Percentiles rank a stretch among this genome's conserved stretches.
Conservation (phyloP, 768 basidiomycete species). For the Polyporus arcularius region DNA sequence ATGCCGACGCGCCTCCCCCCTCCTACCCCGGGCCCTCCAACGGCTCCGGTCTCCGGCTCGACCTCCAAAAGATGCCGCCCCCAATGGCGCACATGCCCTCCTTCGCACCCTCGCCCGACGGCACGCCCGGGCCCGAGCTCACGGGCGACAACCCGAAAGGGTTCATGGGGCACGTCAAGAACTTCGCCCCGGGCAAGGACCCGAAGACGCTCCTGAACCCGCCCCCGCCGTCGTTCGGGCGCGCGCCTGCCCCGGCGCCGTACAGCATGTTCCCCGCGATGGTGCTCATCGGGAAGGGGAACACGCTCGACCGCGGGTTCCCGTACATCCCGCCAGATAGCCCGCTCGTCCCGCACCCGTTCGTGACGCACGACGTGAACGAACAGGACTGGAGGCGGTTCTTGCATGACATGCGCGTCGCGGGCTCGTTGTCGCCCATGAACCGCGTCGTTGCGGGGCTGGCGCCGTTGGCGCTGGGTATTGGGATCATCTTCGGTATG, state of each 20-base stretch:
- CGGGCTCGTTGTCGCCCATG: constrained; percentile 5
- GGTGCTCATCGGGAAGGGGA: constrained; percentile 32
- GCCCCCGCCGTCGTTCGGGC: constrained; percentile 25
- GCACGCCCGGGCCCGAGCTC: neutral
- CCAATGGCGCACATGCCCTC: neutral
- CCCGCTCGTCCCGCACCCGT: constrained; percentile 45
- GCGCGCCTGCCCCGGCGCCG: constrained; percentile 16
- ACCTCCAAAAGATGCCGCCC: neutral
- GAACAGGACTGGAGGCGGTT: constrained; percentile 53
- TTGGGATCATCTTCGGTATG: constrained; percentile 13
- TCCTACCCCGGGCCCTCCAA: neutral
- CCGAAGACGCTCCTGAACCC: constrained; percentile 15
- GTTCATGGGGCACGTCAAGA: neutral
- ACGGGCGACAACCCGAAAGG: neutral
- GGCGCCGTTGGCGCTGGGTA: constrained; percentile 6
- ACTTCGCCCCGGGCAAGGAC: constrained; percentile 1
- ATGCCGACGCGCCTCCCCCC: neutral
- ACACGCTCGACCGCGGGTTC: constrained; percentile 45
- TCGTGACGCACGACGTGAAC: constrained; percentile 47
- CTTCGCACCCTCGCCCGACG: neutral
- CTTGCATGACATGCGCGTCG: constrained; percentile 18
- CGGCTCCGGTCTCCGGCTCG: neutral
- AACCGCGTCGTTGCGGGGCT: constrained; percentile 13
- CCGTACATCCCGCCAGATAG: constrained; percentile 44
- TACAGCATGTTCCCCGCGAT: constrained; percentile 35